Evolutionary conservation across 1,284 basidiomycete species (phyloP), one percentile per base, ranked within the genome.

Genomic region (Golubevia sp.): DNA sequence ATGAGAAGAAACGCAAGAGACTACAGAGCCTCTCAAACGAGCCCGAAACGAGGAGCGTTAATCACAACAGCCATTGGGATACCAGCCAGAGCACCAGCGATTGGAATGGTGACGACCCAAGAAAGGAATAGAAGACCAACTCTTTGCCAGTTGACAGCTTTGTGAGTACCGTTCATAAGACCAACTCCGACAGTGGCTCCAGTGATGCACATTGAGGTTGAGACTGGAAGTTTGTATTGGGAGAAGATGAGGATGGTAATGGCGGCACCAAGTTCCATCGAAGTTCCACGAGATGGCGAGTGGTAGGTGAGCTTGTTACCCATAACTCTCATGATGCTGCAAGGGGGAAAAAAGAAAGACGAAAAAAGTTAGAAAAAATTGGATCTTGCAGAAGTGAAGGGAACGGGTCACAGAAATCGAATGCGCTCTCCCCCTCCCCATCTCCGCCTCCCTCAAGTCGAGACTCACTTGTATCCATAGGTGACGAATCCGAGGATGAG

Each of bases 201-300:
- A 1, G 85, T 85, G 70, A 86, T 86, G 70, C 85, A 85, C 84
- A 85, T 85, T 3, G 85, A 85, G 3, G 85, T 85, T 2, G 84
- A 84, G 55, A 85, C 85, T 11, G 85, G 85, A 8, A 76, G 52
- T 21, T 68, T 74, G 68, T 73, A 85, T 61, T 85, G 85, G 24
- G 85, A 67, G 30, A 65, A 85, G 20, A 55, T 55, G 38, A 34
- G 20, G 54, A 73, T 85, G 44, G 85, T 86, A 71, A 86, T 85
- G 54, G 85, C 75, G 0, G 85, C 81, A 8, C 85, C 86, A 30
- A 87, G 73, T 73, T 87, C 86, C 86, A 87, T 87, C 6, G 82
- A 84, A 77, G 86, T 86, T 23, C 86, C 86, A 59, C 86, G 84
- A 8, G 85, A 85, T 2, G 86, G 86, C 0, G 85, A 86, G 66